These are phyloP conservation scores for Penicillium egyptiacum DNA, from an alignment of 495 filamentous ascomycete genomes.

Conservation along the genomic window DNA sequence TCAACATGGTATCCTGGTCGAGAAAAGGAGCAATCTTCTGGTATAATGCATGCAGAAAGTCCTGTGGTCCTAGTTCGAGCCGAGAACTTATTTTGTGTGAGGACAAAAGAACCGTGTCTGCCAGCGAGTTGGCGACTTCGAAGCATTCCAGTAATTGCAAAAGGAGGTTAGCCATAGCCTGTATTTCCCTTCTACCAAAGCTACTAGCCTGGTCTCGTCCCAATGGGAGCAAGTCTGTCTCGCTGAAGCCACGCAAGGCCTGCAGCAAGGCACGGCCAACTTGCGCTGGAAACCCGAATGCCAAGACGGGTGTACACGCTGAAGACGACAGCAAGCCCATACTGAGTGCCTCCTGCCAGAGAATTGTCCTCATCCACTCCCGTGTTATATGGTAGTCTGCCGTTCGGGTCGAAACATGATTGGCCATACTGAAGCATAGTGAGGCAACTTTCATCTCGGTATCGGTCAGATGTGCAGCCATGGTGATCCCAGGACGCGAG, in stretches of 20 bases:
- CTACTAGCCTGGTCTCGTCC: constrained; percentile 35
- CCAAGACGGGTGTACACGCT: constrained; percentile 58
- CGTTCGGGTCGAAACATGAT: constrained; percentile 21
- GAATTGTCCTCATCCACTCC: constrained; percentile 73
- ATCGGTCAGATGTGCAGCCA: constrained; percentile 13
- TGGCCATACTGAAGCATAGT: constrained; percentile 14
- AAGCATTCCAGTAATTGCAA: constrained; percentile 36
- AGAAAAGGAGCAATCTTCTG: constrained; percentile 34
- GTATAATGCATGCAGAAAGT: constrained; percentile 36
- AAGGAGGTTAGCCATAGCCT: no score
- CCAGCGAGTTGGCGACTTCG: constrained; percentile 37
- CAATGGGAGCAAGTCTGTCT: constrained; percentile 32
- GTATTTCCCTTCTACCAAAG: neutral
- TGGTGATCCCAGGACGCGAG: neutral
- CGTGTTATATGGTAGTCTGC: constrained; percentile 36
- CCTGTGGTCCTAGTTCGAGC: constrained; percentile 28
- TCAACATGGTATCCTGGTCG: constrained; percentile 28
- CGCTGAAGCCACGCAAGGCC: constrained; percentile 25
- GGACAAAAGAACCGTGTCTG: constrained; percentile 32
- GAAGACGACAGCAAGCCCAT: constrained; percentile 54
- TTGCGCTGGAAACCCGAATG: constrained; percentile 67
- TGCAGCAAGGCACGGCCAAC: constrained; percentile 67
- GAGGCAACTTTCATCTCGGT: constrained; percentile 26
- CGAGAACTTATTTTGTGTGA: neutral
- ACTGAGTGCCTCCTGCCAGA: constrained; percentile 67